These are phyloP conservation scores for Graphiopsis chlorocephala DNA, from an alignment of 2,329 filamentous ascomycete genomes.

Conservation along the genomic window DNA sequence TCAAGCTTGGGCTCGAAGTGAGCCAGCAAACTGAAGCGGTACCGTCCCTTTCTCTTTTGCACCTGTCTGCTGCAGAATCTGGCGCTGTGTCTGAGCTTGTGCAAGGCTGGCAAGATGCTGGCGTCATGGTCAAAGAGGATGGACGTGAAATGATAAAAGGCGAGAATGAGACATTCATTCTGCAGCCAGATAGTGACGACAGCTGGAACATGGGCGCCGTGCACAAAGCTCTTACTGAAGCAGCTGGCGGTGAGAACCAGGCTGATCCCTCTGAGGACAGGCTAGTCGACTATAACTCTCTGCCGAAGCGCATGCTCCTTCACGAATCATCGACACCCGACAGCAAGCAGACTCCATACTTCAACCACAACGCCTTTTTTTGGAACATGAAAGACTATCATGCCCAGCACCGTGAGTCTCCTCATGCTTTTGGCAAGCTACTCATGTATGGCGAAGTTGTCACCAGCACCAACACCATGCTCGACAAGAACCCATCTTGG, in stretches of 20 bases:
- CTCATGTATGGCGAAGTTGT: constrained; percentile 88
- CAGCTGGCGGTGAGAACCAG: constrained; percentile 20
- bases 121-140: constrained; percentile 49
- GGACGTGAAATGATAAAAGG: constrained; percentile 71
- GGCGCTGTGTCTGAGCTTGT: constrained; percentile 67
- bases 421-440: constrained; percentile 67
- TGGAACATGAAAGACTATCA: constrained; percentile 68
- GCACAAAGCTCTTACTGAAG: constrained; percentile 30
- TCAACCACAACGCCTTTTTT: constrained; percentile 80
- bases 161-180: constrained; percentile 73
- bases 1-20: constrained; percentile 77
- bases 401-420: constrained; percentile 48
- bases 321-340: constrained; percentile 68
- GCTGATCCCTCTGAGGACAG: constrained; percentile 37
- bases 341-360: constrained; percentile 73
- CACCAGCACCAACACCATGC: constrained; percentile 87
- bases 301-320: constrained; percentile 70
- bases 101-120: constrained; percentile 63
- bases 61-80: constrained; percentile 70
- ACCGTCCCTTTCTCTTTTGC: constrained; percentile 76
- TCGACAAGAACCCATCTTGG: constrained; percentile 86
- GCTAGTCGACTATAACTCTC: constrained; percentile 69
- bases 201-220: constrained; percentile 40
- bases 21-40: constrained; percentile 66
- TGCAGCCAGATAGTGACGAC: constrained; percentile 64